Evolutionary conservation across 2,329 filamentous ascomycete genomes (phyloP), one percentile per base, ranked within the genome.

Genomic region (Byssochlamys sp.): DNA sequence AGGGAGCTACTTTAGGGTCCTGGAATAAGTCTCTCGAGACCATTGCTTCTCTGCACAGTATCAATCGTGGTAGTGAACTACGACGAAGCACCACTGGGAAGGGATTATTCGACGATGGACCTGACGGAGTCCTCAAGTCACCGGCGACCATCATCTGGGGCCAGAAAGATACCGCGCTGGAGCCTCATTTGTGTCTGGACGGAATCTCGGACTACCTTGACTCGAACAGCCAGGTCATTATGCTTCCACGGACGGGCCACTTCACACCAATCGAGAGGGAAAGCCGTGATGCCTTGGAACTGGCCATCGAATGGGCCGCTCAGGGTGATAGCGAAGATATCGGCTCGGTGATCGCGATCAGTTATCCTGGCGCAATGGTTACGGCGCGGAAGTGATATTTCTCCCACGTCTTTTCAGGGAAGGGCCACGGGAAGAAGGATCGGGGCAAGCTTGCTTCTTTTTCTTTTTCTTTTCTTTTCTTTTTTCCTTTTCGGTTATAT

Each of bases 91-190:
- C 67, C 58, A 75, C 69, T 50, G 73, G 75, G 25, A 67, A 68
- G 0, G 74, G 74, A 0, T 56, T 81, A 12, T 79, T 79, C 60
- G 73, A 76, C 27, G 72, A 75, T 5, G 74, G 71, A 0, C 75
- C 75, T 2, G 63, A 69, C 10, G 80, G 80, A 2, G 68, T 73
- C 2, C 67, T 84, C 25, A 79, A 78, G 58, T 80, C 79, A 10
- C 77, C 76, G 19, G 72, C 79, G 12, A 83, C 81, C 4, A 65
- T 84, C 19, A 60, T 85, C 48, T 81, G 80, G 71, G 82, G 81
- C 1, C 68, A 78, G 61, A 64, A 73, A 25, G 82, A 85, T 63
- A 64, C 71, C 10, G 81, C 81, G 4, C 74, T 84, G 39, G 76
- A 81, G 54, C 69, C 67, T 49, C 67, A 71, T 11, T 67, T 84